Evolutionary conservation across 169 alveolate species (phyloP).

Genomic region (Eimeria nieschulzi): DNA sequence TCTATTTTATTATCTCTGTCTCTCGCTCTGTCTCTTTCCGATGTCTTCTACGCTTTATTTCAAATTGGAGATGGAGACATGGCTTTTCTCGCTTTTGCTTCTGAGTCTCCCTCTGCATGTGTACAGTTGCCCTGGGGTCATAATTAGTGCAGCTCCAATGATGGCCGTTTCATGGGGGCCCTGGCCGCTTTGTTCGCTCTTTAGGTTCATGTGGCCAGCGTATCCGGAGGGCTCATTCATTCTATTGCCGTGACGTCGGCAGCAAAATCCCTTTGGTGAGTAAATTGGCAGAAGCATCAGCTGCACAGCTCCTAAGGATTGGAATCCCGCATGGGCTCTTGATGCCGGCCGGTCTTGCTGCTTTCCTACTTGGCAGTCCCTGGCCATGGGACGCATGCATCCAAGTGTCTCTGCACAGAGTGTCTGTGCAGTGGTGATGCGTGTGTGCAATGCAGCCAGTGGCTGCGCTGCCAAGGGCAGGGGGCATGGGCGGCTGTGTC

Average conservation of each 20-base stretch:
- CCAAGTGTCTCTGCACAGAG: too few species aligned
- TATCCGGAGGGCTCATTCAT: constrained; percentile 56
- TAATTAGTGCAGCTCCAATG: background rate
- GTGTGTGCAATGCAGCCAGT: constrained; percentile 15
- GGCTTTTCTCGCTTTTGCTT: background rate
- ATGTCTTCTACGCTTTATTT: background rate
- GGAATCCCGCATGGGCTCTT: background rate
- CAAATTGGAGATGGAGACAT: background rate
- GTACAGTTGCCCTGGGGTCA: background rate
- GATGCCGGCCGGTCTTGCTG: too few species aligned
- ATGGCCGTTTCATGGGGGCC: background rate
- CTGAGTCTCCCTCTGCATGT: background rate
- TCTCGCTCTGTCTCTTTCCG: background rate
- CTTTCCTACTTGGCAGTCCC: too few species aligned
- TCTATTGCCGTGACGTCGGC: constrained; percentile 32
- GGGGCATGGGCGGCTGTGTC: constrained; percentile 57
- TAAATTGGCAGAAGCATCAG: background rate
- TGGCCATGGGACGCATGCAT: too few species aligned
- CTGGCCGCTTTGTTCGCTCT: background rate
- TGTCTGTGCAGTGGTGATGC: background rate
- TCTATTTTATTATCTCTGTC: too few species aligned
- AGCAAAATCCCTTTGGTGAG: constrained; percentile 45
- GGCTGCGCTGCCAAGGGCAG: background rate
- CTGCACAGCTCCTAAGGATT: background rate
- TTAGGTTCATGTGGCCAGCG: constrained; percentile 50